Percentiles rank a stretch among this genome's conserved stretches.
Conservation (phyloP, 176 grass and related monocot species). For the Aegilops sharonensis region DNA sequence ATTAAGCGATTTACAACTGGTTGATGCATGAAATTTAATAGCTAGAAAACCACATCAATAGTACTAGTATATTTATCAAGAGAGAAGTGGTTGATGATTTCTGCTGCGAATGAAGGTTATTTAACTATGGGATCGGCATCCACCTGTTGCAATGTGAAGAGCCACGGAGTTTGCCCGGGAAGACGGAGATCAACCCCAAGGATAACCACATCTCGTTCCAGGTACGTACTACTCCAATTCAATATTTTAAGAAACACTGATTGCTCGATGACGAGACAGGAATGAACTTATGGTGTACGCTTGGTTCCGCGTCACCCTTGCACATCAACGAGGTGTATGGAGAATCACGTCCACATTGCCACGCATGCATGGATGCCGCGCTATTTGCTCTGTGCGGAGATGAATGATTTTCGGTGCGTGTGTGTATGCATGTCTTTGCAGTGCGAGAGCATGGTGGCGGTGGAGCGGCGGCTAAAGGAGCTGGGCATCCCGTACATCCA, state of each 20-base stretch:
- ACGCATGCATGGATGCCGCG: too few relatives aligned
- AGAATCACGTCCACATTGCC: too few relatives aligned
- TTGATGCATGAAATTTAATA: neutral
- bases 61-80: neutral
- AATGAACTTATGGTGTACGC: too few relatives aligned
- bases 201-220: slow-evolving; percentile 97
- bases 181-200: slow-evolving; percentile 87
- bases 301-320: too few relatives aligned
- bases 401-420: neutral
- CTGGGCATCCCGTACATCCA: neutral
- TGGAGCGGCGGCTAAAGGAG: slow-evolving; percentile 5
- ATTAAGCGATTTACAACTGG: neutral
- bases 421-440: neutral
- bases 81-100: neutral
- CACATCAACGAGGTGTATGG: too few relatives aligned
- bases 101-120: slow-evolving; percentile 40
- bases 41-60: neutral
- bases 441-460: slow-evolving; percentile 13
- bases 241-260: neutral
- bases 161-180: slow-evolving; percentile 48
- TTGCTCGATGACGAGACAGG: neutral
- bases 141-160: slow-evolving; percentile 73
- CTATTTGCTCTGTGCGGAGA: neutral
- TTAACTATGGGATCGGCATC: slow-evolving; percentile 91
- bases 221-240: slow-evolving; percentile 18